Percentiles rank a stretch among this genome's conserved stretches.
Evolutionary conservation across 2,329 filamentous ascomycete species (phyloP).

Genomic region (Pseudocercospora cruenta): DNA sequence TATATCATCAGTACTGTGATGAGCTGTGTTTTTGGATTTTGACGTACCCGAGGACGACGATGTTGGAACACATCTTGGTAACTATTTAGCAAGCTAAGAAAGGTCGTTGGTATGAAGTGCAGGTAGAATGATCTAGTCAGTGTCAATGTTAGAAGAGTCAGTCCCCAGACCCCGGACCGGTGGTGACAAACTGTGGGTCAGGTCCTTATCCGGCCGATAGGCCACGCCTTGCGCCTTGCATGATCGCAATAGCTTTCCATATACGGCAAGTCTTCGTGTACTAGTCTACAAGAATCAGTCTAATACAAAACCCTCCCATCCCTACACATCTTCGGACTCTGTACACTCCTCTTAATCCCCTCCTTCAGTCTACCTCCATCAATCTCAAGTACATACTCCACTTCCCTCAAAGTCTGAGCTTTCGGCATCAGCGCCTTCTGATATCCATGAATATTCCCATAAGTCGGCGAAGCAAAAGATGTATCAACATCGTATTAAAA

Average conservation of each 20-base stretch:
- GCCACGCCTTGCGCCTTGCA: no score
- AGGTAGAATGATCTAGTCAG: no score
- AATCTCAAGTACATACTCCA: constrained; percentile 48
- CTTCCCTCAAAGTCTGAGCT: constrained; percentile 39
- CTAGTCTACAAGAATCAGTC: background rate
- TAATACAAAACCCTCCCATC: background rate
- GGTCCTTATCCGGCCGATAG: no score
- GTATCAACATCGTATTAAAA: constrained; percentile 52
- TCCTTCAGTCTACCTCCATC: constrained; percentile 42
- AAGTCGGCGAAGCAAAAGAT: constrained; percentile 45
- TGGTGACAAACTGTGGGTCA: no score
- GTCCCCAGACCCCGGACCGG: no score
- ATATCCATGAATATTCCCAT: constrained; percentile 51
- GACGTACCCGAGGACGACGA: constrained; percentile 53
- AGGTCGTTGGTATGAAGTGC: no score
- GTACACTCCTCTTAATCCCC: constrained; percentile 44
- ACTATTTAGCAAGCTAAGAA: no score
- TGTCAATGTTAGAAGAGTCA: no score
- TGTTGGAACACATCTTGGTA: constrained; percentile 31
- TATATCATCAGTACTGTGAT: background rate
- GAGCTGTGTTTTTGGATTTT: background rate
- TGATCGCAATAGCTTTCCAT: no score
- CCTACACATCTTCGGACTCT: constrained; percentile 30
- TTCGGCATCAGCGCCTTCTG: constrained; percentile 44
- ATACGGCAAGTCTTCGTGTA: no score